Evolutionary conservation across 441 rosid species (phyloP), one percentile per base, ranked within the genome.

Genomic region (Erodium texanum): DNA sequence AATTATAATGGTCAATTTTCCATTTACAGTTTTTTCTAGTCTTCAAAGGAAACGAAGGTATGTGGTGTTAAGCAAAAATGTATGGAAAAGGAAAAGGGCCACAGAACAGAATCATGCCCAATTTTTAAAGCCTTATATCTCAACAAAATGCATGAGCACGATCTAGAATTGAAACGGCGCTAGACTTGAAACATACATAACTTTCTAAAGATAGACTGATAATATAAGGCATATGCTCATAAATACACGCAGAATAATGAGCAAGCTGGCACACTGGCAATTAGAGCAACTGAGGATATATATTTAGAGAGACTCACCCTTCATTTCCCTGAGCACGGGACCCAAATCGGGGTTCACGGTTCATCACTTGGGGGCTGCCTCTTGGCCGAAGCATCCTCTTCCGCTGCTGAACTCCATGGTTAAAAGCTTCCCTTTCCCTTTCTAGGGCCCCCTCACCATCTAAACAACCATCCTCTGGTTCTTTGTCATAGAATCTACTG

Each of bases 321-420:
- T 90, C 98, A 75, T 78, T 86, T 32, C 89, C 98, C 72, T 86
- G 96, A 34, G 86, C 38, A 45, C 86, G 92, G 63, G 93, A 70
- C 79, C 83, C 83, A 54, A 78, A 86, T 61, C 80, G 82, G 14
- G 86, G 81, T 45, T 95, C 98, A 20, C 92, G 89, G 34, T 81
- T 90, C 54, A 81, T 76, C 74, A 84, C 76, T 74, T 89, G 98
- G 67, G 97, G 93, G 74, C 98, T 92, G 54, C 95, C 96, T 79
- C 97, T 89, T n/a, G 98, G 90, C 69, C 95, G 82, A 69, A 85
- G 93, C 98, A 92, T 87, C 81, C 97, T 85, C 89, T 87, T 95
- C 66, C 93, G 88, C 79, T 92, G 93, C 77, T 88, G 99, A 74
- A 90, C 88, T 76, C 98, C 97, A 75, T 81, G 81, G 73, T 76